Evolutionary conservation across 345 rosid species (phyloP), one percentile per base, ranked within the genome.

Genomic region (Citrus trifoliata): DNA sequence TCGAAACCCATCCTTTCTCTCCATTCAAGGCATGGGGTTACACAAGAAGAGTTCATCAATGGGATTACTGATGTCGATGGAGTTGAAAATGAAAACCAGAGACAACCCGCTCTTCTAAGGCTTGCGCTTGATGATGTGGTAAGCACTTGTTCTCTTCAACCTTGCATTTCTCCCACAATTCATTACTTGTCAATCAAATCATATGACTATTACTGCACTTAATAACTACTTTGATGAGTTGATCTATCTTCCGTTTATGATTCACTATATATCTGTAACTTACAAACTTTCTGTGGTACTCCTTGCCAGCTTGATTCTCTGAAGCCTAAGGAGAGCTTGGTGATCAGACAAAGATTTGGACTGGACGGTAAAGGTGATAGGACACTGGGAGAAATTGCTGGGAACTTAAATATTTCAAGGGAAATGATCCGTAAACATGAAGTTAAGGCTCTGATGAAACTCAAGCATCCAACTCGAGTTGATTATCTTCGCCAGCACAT

Each of bases 41-140:
- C 99, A 1, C 97, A 92, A 82, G 98, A 94, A 88, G 99, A 96
- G 79, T 86, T 91, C 83, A 93, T 96, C 40, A 83, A 84, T 1
- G 92, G 91, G 24, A 86, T 96, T 78, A 85, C 92, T 24, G 99
- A 92, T 79, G 85, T 82, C 28, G 92, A 91, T 69, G 91, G 93
- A 35, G 90, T 91, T 35, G 94, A 93, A 80, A 85, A 88, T 69
- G 94, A 91, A 84, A 87, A 72, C 66, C 79, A 80, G 61, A 90
- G 90, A 88, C 94, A 90, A 71, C 90, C 91, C 14, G 95, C 98
- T 81, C 89, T 92, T 85, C 93, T 94, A 70, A 89, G 99, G 91
- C 98, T 94, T 25, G 99, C 99, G 7, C 92, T 96, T 64, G 99
- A 96, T 70, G 99, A 94, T 68, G 99, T 96, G 91, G 99, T 96